Conservation (phyloP, 2,329 filamentous ascomycete species). For the Thielaviopsis ethacetica region DNA sequence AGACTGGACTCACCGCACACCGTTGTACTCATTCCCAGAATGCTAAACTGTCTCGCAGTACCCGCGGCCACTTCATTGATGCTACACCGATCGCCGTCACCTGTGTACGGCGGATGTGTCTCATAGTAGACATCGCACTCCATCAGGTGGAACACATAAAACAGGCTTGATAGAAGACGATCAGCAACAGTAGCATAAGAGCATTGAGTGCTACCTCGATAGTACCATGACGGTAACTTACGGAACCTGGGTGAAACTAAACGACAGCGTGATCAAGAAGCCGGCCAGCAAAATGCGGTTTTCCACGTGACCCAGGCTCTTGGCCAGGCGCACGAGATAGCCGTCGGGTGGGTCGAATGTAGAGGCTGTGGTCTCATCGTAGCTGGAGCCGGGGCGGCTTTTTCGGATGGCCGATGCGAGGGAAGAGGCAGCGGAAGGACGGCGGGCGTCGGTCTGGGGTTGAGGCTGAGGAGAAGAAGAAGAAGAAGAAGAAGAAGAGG, state of each 20-base stretch:
- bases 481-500: neutral
- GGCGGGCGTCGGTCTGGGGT: neutral
- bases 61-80: constrained; percentile 45
- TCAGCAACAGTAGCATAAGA: too few species aligned
- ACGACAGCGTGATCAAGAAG: constrained; percentile 39
- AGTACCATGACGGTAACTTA: constrained; percentile 19
- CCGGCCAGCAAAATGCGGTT: constrained; percentile 39
- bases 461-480: neutral
- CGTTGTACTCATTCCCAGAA: constrained; percentile 51
- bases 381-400: neutral
- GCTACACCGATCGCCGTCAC: constrained; percentile 37
- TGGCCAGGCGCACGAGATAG: neutral
- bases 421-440: neutral
- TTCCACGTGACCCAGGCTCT: constrained; percentile 16
- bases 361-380: neutral
- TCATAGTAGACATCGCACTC: constrained; percentile 54
- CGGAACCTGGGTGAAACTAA: constrained; percentile 34
- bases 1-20: constrained; percentile 36
- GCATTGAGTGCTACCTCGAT: constrained; percentile 16
- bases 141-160: constrained; percentile 57
- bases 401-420: neutral
- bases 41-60: constrained; percentile 45
- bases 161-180: constrained; percentile 24
- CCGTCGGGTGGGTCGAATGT: neutral
- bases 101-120: constrained; percentile 33